Evolutionary conservation across 1,139 yeast genomes (phyloP).

Genomic region (Diutina siamensis): DNA sequence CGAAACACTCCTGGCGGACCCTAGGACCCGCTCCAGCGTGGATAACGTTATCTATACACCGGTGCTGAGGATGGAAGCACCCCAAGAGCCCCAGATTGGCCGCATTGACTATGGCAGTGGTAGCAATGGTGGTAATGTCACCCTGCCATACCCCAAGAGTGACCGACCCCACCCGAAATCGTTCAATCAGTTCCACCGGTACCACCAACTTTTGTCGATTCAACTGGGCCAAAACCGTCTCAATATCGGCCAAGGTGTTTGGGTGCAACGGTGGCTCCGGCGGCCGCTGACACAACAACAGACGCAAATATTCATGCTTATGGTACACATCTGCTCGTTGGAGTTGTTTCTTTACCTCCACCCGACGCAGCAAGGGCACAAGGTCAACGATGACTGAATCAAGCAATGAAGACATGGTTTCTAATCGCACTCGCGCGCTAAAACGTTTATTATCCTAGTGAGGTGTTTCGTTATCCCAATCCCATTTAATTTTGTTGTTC

Average conservation of each 20-base stretch:
- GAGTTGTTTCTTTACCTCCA: background rate
- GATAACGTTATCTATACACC: conserved; percentile 1
- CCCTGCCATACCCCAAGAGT: background rate
- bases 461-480: background rate
- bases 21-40: background rate
- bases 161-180: background rate
- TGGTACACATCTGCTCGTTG: background rate
- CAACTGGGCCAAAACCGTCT: background rate
- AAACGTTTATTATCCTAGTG: background rate
- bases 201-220: background rate
- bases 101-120: background rate
- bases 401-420: background rate
- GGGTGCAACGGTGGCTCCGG: background rate
- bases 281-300: background rate
- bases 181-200: background rate
- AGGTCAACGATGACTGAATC: background rate
- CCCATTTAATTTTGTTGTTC: conserved; percentile 41
- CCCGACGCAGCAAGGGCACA: background rate
- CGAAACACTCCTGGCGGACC: background rate
- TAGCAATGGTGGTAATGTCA: background rate
- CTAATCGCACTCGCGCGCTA: no score
- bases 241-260: background rate
- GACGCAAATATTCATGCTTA: background rate
- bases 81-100: conserved; percentile 1
- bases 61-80: background rate